Conservation (phyloP, 805 yeast genomes). For the Priceomyces haplophilus region DNA sequence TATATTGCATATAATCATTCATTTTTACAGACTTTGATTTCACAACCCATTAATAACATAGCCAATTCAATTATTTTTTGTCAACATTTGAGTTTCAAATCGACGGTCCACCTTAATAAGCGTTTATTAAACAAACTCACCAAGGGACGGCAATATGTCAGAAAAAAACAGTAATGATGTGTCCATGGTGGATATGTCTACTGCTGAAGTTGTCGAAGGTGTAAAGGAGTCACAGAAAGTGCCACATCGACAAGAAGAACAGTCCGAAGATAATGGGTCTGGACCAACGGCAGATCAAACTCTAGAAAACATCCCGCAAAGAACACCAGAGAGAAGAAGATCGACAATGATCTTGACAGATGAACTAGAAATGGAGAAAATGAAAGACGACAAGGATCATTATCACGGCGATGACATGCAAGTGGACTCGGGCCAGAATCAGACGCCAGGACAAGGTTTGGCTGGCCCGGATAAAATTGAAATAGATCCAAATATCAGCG, state of each 20-base stretch:
- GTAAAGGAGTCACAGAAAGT: background rate
- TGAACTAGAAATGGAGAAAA: constrained; percentile 56
- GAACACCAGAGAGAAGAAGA: constrained; percentile 45
- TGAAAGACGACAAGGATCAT: constrained; percentile 35
- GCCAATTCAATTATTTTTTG: background rate
- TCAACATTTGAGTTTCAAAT: background rate
- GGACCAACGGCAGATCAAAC: constrained; percentile 6
- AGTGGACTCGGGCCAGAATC: constrained; percentile 13
- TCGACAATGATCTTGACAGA: constrained; percentile 71
- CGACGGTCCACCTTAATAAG: background rate
- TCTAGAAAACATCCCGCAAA: background rate
- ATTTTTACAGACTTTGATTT: too few relatives aligned
- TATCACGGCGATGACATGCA: constrained; percentile 25
- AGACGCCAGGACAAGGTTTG: constrained; percentile 5
- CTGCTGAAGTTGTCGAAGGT: constrained; percentile 15
- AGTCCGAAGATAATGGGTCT: background rate
- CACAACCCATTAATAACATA: background rate
- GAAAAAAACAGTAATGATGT: constrained; percentile 26
- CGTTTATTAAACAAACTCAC: background rate
- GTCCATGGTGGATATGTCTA: constrained; percentile 44
- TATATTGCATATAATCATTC: too few relatives aligned
- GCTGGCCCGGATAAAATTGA: constrained; percentile 10
- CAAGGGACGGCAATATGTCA: constrained; percentile 4
- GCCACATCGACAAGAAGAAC: constrained; percentile 7
- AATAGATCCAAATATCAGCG: constrained; percentile 27